These are phyloP conservation scores for Mucor piriformis DNA, from an alignment of 371 early-diverging fungal species.

Conservation along the genomic window DNA sequence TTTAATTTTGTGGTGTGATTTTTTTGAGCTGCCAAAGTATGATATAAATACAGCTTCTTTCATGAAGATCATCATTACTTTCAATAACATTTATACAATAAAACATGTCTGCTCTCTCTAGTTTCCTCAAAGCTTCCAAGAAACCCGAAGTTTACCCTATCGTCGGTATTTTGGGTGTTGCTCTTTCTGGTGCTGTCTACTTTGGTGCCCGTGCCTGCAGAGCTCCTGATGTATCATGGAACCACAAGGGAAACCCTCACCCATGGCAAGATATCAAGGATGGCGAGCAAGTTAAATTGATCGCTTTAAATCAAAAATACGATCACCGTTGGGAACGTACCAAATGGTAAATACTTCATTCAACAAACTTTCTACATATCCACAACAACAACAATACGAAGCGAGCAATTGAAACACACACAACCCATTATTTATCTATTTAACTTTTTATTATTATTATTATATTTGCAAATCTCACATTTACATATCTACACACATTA, in stretches of 20 bases:
- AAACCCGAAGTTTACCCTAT: conserved; percentile 48
- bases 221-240: conserved; percentile 50
- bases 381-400: background rate
- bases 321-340: conserved; percentile 41
- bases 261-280: conserved; percentile 36
- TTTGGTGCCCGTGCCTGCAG: conserved; percentile 30
- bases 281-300: conserved; percentile 47
- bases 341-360: conserved; percentile 26
- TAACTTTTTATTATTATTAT: no score
- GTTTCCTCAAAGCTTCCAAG: conserved; percentile 38
- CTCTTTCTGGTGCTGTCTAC: conserved; percentile 40
- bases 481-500: background rate
- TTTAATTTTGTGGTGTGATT: conserved; percentile 6
- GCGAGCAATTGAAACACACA: background rate
- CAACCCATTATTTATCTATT: background rate
- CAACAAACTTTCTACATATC: background rate
- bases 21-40: background rate
- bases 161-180: conserved; percentile 38
- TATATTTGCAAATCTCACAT: background rate
- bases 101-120: conserved; percentile 14
- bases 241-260: conserved; percentile 25
- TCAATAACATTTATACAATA: background rate
- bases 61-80: background rate
- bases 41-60: background rate
- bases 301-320: conserved; percentile 41